Conservation (phyloP, 2,329 filamentous ascomycete species). For the Scedosporium dehoogii region DNA sequence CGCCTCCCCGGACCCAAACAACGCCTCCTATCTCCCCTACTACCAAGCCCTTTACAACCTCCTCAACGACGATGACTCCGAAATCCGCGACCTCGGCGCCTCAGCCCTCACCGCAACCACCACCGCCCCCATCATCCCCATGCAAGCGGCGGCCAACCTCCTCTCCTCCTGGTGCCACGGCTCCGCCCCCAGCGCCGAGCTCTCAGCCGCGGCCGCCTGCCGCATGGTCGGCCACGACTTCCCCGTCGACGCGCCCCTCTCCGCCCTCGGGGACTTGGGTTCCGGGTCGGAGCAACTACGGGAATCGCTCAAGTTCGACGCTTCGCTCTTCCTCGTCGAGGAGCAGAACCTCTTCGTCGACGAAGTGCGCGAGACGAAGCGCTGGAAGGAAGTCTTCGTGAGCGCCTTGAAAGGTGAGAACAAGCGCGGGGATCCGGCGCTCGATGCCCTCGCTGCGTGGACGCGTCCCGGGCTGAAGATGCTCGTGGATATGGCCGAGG, state of each 20-base stretch:
- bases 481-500: conserved; percentile 18
- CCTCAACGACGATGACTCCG: conserved; percentile 85
- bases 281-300: conserved; percentile 23
- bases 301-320: conserved; percentile 42
- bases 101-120: conserved; percentile 36
- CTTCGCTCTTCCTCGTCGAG: conserved; percentile 73
- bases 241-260: conserved; percentile 4
- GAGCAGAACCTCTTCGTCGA: conserved; percentile 94
- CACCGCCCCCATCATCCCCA: conserved; percentile 30
- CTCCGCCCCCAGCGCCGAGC: conserved; percentile 22
- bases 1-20: conserved; percentile 9
- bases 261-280: not conserved
- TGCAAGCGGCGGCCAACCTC: conserved; percentile 29
- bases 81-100: conserved; percentile 62
- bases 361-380: conserved; percentile 59
- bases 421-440: conserved; percentile 13
- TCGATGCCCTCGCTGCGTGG: conserved; percentile 33
- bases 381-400: conserved; percentile 53
- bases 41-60: conserved; percentile 63
- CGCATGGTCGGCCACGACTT: conserved; percentile 26
- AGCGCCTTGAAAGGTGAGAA: conserved; percentile 10
- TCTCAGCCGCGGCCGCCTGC: conserved; percentile 28
- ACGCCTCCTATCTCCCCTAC: conserved; percentile 37
- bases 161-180: conserved; percentile 31
- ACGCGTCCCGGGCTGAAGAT: conserved; percentile 33